A percentile compares a stretch with the other conserved stretches of the same genome.
phyloP scores from a whole-genome alignment of 1,284 basidiomycete genomes.

The Puccinia coronata region DNA sequence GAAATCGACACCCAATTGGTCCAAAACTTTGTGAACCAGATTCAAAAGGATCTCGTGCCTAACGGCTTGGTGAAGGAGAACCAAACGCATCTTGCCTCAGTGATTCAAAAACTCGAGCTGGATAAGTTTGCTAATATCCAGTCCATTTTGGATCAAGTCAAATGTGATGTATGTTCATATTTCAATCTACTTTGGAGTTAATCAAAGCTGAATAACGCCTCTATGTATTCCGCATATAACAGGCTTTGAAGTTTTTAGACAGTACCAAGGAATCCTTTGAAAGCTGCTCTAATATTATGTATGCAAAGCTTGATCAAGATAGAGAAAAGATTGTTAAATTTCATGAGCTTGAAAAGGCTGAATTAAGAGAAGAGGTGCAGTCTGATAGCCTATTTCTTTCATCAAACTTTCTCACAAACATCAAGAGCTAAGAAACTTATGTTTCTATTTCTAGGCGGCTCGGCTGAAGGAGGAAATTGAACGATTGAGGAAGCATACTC shows the following conservation, averaged over 20 bases:
- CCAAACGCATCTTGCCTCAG: slow-evolving; percentile 14
- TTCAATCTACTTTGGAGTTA: background rate
- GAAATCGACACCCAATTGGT: slow-evolving; percentile 5
- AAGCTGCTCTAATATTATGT: slow-evolving; percentile 37
- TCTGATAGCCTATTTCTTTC: too few species aligned
- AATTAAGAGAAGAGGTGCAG: slow-evolving; percentile 44
- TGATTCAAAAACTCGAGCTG: slow-evolving; percentile 14
- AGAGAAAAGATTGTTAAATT: slow-evolving; percentile 37
- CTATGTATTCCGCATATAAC: background rate
- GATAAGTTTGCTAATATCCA: slow-evolving; percentile 21
- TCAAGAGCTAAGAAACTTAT: background rate
- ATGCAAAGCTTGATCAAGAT: slow-evolving; percentile 25
- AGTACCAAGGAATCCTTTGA: slow-evolving; percentile 26
- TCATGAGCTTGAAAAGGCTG: slow-evolving; percentile 43
- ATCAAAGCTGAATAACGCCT: background rate
- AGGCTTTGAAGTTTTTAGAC: slow-evolving; percentile 37
- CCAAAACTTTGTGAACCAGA: slow-evolving; percentile 2
- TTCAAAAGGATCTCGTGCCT: slow-evolving; percentile 15
- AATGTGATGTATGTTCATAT: slow-evolving; percentile 20
- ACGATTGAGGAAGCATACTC: slow-evolving; percentile 17
- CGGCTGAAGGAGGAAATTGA: slow-evolving; percentile 46
- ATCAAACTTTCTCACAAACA: background rate
- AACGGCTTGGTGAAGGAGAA: slow-evolving; percentile 18
- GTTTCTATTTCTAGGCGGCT: slow-evolving; percentile 18
- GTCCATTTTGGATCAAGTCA: slow-evolving; percentile 25